Base-by-base conservation (phyloP, 2,329 filamentous ascomycete genomes). In the Xylaria sp. region DNA sequence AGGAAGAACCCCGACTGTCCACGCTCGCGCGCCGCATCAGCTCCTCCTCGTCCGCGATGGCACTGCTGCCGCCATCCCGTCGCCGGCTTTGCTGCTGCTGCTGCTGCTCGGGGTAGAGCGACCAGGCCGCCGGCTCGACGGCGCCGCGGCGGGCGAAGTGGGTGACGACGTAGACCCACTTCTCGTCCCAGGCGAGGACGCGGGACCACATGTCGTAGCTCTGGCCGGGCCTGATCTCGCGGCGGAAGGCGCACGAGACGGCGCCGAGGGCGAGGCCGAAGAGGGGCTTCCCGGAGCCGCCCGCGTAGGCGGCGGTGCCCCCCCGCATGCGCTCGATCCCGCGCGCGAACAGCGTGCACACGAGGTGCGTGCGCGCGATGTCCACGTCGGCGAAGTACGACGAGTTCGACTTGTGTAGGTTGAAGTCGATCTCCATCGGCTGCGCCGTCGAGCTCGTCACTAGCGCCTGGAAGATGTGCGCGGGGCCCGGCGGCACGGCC, bases 321-420 rank as follows among this genome's bases (percentile, higher is more conserved):
- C 69, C 67, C 20, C 69, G 65, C 64, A 71, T 71, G 20, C 64
- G 45, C 37, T 69, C 70, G 42, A 71, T 68, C 9, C 66, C 69
- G 9, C 63, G 59, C 13, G 66, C 61, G 47, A 71, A 72, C 7
- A 84, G 62, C 2, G 77, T 75, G 34, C 80, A 84, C 43, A 89
- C 79, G 7, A 88, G 78, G 48, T 87, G 82, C 1, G 85, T 86
- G 44, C 88, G 83, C 7, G 84, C 80, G 54, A 89, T 81, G 66
- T 90, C 87, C 57, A 88, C 78, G 66, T 90, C 87, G 39, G 81
- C 76, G 67, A 90, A 89, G 69, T 90, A 90, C 2, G 87, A 89
- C 58, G 77, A 82, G 71, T 90, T 90, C 40, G 81, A 85, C 66
- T 90, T 90, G 74, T 90, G 87, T 52, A 88, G 65, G 71, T 90